These are phyloP conservation scores for Ceratobasidium sp. DNA, from an alignment of 1,284 basidiomycete species.

Conservation along the genomic window DNA sequence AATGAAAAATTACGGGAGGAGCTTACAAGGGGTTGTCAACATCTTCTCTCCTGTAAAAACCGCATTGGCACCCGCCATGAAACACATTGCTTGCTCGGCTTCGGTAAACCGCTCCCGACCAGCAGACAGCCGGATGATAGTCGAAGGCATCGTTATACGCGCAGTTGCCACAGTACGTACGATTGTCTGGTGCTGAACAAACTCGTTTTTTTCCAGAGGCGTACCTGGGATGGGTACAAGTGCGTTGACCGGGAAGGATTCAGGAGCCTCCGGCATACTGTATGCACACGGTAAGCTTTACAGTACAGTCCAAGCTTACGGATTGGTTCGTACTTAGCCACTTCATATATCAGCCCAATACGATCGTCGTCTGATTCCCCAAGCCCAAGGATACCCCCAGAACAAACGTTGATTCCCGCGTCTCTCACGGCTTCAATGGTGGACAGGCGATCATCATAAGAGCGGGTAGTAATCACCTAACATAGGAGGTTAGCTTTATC, in stretches of 20 bases:
- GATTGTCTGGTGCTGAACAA: conserved; percentile 80
- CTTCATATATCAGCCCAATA: conserved; percentile 94
- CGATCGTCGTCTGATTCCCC: conserved; percentile 92
- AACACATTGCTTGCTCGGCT: conserved; percentile 96
- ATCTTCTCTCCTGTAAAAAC: conserved; percentile 98
- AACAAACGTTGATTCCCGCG: conserved; percentile 97
- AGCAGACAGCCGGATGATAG: conserved; percentile 95
- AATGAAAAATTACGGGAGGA: conserved; percentile 22
- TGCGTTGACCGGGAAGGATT: conserved; percentile 98
- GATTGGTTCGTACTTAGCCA: conserved; percentile 70
- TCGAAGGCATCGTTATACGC: conserved; percentile 87
- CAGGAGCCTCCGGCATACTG: conserved; percentile 94
- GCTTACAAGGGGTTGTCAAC: conserved; percentile 93
- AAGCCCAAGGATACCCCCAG: conserved; percentile 94
- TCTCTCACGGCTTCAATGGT: conserved; percentile 91
- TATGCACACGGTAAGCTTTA: conserved; percentile 5
- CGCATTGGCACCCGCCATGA: conserved; percentile 98
- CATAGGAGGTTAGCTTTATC: neutral
- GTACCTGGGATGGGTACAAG: conserved; percentile 70
- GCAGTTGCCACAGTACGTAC: conserved; percentile 95
- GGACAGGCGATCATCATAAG: conserved; percentile 91
- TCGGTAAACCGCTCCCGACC: conserved; percentile 91
- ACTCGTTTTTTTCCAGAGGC: conserved; percentile 61
- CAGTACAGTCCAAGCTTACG: neutral
- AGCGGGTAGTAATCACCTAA: conserved; percentile 94